Evolutionary conservation across 2,329 filamentous ascomycete genomes (phyloP), one percentile per base, ranked within the genome.

Genomic region (Alternaria gaisen): DNA sequence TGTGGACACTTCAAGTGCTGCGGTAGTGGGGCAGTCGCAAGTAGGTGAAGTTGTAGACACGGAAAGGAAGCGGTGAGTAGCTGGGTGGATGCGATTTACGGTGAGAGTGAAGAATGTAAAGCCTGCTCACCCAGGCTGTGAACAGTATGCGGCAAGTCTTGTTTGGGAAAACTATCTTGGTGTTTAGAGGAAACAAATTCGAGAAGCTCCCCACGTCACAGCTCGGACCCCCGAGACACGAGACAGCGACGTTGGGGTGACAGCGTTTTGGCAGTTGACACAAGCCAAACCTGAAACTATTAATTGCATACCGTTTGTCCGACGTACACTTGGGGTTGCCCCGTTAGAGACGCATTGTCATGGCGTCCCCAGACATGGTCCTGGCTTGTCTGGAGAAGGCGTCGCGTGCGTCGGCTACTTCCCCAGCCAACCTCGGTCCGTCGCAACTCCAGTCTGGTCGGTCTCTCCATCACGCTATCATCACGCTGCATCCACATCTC

Each of bases 111-210:
- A 50, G 12, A 32, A 42, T 34, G 18, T 5, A 8, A 28, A 53
- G 52, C 71, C 69, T 73, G 71, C 73, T 73, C 73, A 74, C 72
- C 72, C 73, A 74, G 72, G 71, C 63, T 44, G 24, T n/a, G 28
- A 26, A 8, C 30, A 44, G 32, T 57, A 51, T 63, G 62, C 56
- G 46, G 63, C 63, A 56, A 28, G 41, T 44, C 41, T 51, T 44
- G 63, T 64, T 24, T 20, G 54, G 62, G 57, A 48, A 43, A 60
- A 60, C 59, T 69, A 64, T 57, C 44, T 47, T 46, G 22, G 36
- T 56, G 32, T 58, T 64, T 43, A 22, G 28, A 28, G 26, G 38
- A 26, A 41, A 56, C 58, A 41, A 55, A 51, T 36, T 50, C 58
- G 30, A 60, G 62, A 63, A 68, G 62, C 53, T 67, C 69, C 69